Evolutionary conservation across 2,329 filamentous ascomycete genomes (phyloP), one percentile per base, ranked within the genome.

Genomic region (Fonsecaea pedrosoi): DNA sequence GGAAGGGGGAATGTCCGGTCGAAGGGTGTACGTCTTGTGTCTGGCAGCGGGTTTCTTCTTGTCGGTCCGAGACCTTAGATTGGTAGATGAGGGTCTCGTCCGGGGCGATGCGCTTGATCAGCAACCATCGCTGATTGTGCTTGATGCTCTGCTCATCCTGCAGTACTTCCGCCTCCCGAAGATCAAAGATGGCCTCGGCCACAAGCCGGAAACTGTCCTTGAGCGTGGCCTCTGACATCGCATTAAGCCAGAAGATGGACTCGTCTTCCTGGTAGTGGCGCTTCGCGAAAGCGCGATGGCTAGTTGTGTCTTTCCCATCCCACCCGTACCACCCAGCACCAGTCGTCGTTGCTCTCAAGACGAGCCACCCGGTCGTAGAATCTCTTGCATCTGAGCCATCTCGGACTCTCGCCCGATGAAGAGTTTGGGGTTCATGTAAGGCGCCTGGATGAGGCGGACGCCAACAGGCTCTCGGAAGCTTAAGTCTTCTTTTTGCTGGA

Each of bases 241-340:
- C 76, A 67, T 83, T 79, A 5, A 84, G 56, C 82, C 81, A 84
- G 66, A 84, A 77, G 3, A 80, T 70, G 0, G 79, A 77, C 0
- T 76, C 75, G 69, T 82, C 82, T 6, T 76, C 71, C 12, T 74
- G 58, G 32, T 73, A 72, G 64, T 82, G 68, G 37, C 65, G 67
- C 69, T 75, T 77, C 1, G 75, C 70, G 71, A 78, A 83, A 48
- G 75, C 73, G 5, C 73, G 5, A 81, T 70, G 4, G 76, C 74
- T 21, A 82, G 73, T 69, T 83, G 78, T n/a, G 81, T 82, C 74
- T 83, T 83, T 30, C 79, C 81, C 34, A 83, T 82, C 3, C 80
- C 81, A 37, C 3, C 7, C 7, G 10, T 72, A 12, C 81, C 80
- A 54, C 81, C 74, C 6, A 82, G 68, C 30, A 79, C 72, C 10